phyloP scores from a whole-genome alignment of 257 asterid genomes.

The Avicennia marina region DNA sequence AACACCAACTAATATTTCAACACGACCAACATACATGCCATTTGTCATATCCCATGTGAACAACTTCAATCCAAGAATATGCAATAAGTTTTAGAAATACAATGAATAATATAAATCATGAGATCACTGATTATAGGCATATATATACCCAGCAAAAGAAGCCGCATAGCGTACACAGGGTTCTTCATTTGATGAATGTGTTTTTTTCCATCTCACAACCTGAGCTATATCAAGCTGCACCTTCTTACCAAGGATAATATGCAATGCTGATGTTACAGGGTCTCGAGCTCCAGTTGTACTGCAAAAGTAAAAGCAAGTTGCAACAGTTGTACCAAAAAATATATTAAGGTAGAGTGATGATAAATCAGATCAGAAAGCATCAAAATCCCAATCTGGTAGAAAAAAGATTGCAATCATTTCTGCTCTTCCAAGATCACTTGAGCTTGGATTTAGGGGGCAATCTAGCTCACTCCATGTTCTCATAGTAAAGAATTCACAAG shows the following conservation, averaged over 20 bases:
- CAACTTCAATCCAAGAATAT: not conserved
- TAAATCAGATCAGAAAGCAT: not conserved
- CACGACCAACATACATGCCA: not conserved
- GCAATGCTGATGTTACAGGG: slow-evolving; percentile 89
- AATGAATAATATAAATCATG: slow-evolving; percentile 1
- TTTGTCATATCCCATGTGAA: not conserved
- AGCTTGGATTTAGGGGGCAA: not conserved
- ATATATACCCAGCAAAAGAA: slow-evolving; percentile 89
- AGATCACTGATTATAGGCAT: slow-evolving; percentile 18
- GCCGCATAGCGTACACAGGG: slow-evolving; percentile 97
- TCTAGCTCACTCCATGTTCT: not conserved
- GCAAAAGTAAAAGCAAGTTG: slow-evolving; percentile 33
- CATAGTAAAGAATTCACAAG: not conserved
- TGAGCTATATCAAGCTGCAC: slow-evolving; percentile 91
- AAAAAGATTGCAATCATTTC: too few species aligned
- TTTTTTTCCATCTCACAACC: slow-evolving; percentile 84
- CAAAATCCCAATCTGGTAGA: not conserved
- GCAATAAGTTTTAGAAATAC: slow-evolving; percentile 8
- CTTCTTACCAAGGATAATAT: slow-evolving; percentile 81
- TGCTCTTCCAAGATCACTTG: too few species aligned
- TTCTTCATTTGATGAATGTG: slow-evolving; percentile 66
- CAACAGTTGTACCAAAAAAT: not conserved
- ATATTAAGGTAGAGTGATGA: slow-evolving; percentile 6
- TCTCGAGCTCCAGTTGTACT: slow-evolving; percentile 99
- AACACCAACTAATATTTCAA: not conserved